Evolutionary conservation across 345 rosid genomes (phyloP).

Genomic region (Theobroma cacao): DNA sequence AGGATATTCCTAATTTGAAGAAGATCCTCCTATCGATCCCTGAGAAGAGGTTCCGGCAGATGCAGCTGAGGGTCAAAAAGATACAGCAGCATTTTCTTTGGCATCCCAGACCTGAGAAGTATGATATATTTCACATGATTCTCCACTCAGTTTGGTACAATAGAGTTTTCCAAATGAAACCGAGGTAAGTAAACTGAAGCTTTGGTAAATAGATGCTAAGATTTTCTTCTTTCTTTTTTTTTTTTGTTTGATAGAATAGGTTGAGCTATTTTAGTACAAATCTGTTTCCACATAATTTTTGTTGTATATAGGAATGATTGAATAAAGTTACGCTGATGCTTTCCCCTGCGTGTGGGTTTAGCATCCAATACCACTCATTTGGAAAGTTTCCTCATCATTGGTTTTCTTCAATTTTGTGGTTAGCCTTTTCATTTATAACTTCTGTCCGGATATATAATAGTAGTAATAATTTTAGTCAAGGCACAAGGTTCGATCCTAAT

Average conservation of each 20-base stretch:
- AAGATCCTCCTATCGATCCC: constrained; percentile 67
- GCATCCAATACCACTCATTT: too few species aligned
- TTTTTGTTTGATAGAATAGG: background rate
- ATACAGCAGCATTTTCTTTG: constrained; percentile 95
- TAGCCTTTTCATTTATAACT: too few species aligned
- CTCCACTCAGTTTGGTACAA: constrained; percentile 91
- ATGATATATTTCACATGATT: constrained; percentile 89
- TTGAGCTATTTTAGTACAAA: background rate
- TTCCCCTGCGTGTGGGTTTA: background rate
- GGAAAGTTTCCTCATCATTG: background rate
- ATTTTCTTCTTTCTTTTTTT: background rate
- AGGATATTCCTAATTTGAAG: constrained; percentile 81
- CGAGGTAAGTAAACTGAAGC: constrained; percentile 10
- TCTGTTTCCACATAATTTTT: background rate
- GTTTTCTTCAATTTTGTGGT: too few species aligned
- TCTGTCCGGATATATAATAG: too few species aligned
- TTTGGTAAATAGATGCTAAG: background rate
- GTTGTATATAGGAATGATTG: background rate
- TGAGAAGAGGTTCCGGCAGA: constrained; percentile 40
- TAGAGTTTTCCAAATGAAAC: constrained; percentile 59
- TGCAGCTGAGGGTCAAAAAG: constrained; percentile 81
- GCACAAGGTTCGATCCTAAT: too few species aligned
- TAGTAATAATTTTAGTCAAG: too few species aligned
- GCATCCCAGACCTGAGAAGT: constrained; percentile 75
- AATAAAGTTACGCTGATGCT: background rate